Conservation (phyloP, 2,329 filamentous ascomycete genomes). For the Claviceps humidiphila region DNA sequence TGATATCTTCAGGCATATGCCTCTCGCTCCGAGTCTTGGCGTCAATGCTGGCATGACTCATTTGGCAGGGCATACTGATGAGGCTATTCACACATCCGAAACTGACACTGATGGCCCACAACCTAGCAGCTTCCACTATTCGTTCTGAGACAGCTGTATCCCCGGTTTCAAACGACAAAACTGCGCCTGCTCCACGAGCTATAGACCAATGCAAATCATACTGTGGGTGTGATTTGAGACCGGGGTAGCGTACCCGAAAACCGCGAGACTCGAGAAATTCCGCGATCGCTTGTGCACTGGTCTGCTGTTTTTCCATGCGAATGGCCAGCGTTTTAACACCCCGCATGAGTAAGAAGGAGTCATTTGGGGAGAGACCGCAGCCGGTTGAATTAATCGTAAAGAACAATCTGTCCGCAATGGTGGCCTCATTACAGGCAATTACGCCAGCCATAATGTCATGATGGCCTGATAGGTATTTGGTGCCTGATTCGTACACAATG, state of each 20-base stretch:
- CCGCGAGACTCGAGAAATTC: conserved; percentile 83
- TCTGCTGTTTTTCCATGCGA: conserved; percentile 96
- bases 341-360: conserved; percentile 88
- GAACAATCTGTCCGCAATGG: conserved; percentile 78
- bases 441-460: conserved; percentile 99
- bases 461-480: conserved; percentile 94
- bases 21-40: conserved; percentile 81
- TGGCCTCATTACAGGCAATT: conserved; percentile 73
- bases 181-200: conserved; percentile 85
- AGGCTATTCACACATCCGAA: conserved; percentile 97
- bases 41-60: conserved; percentile 98
- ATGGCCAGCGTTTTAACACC: conserved; percentile 95
- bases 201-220: conserved; percentile 94
- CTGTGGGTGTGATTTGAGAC: conserved; percentile 86
- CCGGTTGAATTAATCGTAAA: conserved; percentile 96
- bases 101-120: conserved; percentile 93
- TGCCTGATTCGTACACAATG: conserved; percentile 93
- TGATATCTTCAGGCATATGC: conserved; percentile 92
- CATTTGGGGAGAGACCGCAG: conserved; percentile 86
- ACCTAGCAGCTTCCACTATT: conserved; percentile 81
- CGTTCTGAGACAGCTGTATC: conserved; percentile 71
- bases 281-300: conserved; percentile 81
- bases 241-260: conserved; percentile 91
- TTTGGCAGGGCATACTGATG: conserved; percentile 98
- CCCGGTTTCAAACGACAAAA: conserved; percentile 92